Evolutionary conservation across 1,139 yeast species (phyloP).

Genomic region (Hyphopichia buzzinii): DNA sequence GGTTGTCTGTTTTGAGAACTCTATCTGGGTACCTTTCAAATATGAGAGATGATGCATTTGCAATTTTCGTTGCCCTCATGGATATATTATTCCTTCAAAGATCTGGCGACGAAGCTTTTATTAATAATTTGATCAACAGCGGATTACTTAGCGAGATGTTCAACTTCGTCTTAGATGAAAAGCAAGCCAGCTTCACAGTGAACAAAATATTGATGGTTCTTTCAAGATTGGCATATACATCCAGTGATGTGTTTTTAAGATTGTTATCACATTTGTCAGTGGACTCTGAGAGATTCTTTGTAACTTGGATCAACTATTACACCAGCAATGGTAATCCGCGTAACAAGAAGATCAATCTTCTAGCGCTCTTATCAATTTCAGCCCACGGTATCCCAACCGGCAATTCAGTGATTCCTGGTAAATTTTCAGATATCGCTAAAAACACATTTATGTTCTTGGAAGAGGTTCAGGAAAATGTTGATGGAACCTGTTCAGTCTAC

Average conservation of each 20-base stretch:
- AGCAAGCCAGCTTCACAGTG: conserved; percentile 45
- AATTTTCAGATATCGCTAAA: conserved; percentile 42
- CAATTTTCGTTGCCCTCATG: conserved; percentile 53
- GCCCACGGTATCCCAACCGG: conserved; percentile 21
- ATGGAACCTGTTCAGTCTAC: conserved; percentile 65
- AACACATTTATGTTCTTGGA: conserved; percentile 64
- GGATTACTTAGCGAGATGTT: conserved; percentile 48
- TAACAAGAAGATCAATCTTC: conserved; percentile 57
- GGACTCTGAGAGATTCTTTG: conserved; percentile 23
- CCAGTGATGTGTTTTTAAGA: conserved; percentile 43
- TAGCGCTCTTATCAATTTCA: conserved; percentile 54
- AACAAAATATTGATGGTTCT: conserved; percentile 53
- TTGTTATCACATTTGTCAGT: conserved; percentile 31
- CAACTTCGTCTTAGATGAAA: conserved; percentile 46
- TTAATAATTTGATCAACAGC: conserved; percentile 41
- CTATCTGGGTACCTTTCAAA: conserved; percentile 55
- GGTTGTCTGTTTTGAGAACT: conserved; percentile 46
- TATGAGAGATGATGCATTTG: conserved; percentile 71
- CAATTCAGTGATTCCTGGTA: conserved; percentile 18
- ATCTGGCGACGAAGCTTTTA: conserved; percentile 23
- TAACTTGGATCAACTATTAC: conserved; percentile 34
- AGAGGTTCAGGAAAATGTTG: conserved; percentile 62
- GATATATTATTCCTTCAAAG: conserved; percentile 50
- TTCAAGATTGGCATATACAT: conserved; percentile 51
- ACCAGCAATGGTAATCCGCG: conserved; percentile 66